Evolutionary conservation across 768 basidiomycete genomes (phyloP), one percentile per base, ranked within the genome.

Genomic region (Tricholoma bakamatsutake): DNA sequence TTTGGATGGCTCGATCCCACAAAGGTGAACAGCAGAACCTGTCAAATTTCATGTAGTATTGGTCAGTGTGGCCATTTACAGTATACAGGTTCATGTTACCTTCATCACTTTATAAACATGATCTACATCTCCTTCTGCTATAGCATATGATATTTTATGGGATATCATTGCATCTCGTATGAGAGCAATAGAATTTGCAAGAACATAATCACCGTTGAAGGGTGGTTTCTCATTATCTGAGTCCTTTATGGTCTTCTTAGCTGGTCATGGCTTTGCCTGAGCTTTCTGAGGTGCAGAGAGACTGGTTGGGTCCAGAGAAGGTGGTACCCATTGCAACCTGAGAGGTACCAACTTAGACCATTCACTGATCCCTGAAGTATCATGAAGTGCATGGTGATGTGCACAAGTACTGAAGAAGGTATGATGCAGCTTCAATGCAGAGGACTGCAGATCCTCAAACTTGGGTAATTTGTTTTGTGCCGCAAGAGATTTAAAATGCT

Each of bases 91-190:
- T 31, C 4, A 4, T 31, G 8, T 13, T 15, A 37, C 64, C 64
- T 73, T 73, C 31, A 75, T 46, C 3, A 59, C 50, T 50, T 71
- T 69, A 50, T 65, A 73, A 1, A 69, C 53, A 5, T 66, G 62
- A 2, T 70, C 72, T 12, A 62, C 57, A 61, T 73, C 72, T 4
- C 73, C 73, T 33, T 66, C 63, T 2, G 71, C 65, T 1, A 61
- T 62, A 1, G 68, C 65, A 30, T 59, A 62, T 1, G 64, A 50
- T 17, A 65, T 43, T 50, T 74, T 71, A n/a, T 65, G 62, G 4
- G 67, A 65, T 6, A 62, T 50, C 9, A 66, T 31, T 2, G 57
- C 58, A 45, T 69, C 67, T 3, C 59, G 62, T 12, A 69, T 62
- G 50, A 69, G 64, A 1, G 59, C 37, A 10, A 69, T 67, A 1